phyloP scores from a whole-genome alignment of 345 rosid genomes.

The Hevea brasiliensis region DNA sequence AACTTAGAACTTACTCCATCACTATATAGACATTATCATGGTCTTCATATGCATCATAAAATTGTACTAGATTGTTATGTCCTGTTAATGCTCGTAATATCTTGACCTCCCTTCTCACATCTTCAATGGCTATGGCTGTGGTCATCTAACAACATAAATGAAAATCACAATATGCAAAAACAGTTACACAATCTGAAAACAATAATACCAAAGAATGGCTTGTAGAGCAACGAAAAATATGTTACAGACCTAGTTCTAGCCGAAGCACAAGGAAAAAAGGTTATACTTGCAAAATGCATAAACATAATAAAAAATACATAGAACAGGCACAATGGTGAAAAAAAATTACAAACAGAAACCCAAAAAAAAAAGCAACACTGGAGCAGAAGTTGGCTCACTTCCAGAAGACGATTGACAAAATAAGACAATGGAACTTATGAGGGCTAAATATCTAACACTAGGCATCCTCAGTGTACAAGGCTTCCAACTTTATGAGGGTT shows the following conservation, averaged over 20 bases:
- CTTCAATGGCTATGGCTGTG: constrained; percentile 91
- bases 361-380: neutral
- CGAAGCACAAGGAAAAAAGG: neutral
- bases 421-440: neutral
- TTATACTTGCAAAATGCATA: neutral
- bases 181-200: neutral
- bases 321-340: neutral
- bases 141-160: constrained; percentile 66
- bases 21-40: constrained; percentile 78
- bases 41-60: constrained; percentile 92
- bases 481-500: too few relatives aligned
- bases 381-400: neutral
- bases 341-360: neutral
- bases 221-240: neutral
- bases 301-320: neutral
- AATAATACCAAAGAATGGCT: neutral
- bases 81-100: constrained; percentile 85
- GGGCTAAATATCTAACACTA: too few relatives aligned
- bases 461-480: too few relatives aligned
- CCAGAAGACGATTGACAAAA: neutral
- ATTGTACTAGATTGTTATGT: constrained; percentile 74
- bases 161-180: constrained; percentile 16
- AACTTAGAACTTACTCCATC: constrained; percentile 74
- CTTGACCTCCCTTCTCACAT: constrained; percentile 96
- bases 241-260: neutral